phyloP scores from a whole-genome alignment of 768 basidiomycete genomes.

The Auriscalpium microsporum region DNA sequence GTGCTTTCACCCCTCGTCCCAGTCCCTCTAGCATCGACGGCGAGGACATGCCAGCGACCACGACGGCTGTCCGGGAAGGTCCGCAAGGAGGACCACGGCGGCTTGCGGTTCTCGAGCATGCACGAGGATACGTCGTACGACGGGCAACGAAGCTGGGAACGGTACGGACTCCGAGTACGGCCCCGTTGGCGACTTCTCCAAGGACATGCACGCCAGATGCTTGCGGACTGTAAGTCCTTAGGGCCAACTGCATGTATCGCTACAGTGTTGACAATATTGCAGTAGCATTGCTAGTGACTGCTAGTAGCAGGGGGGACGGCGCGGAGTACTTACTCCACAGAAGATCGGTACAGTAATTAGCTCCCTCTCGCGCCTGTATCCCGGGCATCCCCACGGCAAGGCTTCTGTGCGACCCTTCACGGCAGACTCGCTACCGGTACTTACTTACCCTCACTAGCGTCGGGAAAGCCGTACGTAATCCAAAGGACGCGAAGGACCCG shows the following conservation, averaged over 20 bases:
- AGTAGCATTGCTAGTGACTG: too few relatives aligned
- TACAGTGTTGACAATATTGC: too few relatives aligned
- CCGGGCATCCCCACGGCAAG: too few relatives aligned
- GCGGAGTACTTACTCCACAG: slow-evolving; percentile 31
- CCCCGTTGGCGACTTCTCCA: slow-evolving; percentile 57
- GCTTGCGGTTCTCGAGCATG: slow-evolving; percentile 59
- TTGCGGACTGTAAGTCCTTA: slow-evolving; percentile 53
- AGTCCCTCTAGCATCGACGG: slow-evolving; percentile 21
- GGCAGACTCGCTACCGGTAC: too few relatives aligned
- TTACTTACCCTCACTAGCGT: too few relatives aligned
- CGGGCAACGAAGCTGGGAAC: slow-evolving; percentile 42
- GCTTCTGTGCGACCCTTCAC: too few relatives aligned
- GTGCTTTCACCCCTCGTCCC: background rate
- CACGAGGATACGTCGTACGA: slow-evolving; percentile 35
- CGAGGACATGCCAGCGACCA: slow-evolving; percentile 75
- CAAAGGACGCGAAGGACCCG: slow-evolving; percentile 13
- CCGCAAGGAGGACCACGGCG: slow-evolving; percentile 42
- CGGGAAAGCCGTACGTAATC: slow-evolving; percentile 17
- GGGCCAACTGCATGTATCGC: slow-evolving; percentile 3
- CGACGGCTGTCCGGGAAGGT: slow-evolving; percentile 88
- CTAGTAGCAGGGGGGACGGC: slow-evolving; percentile 28
- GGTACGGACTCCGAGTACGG: slow-evolving; percentile 39
- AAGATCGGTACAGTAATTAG: slow-evolving; percentile 25
- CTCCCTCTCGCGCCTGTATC: slow-evolving; percentile 28
- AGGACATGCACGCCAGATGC: slow-evolving; percentile 50